Conservation (phyloP, 164 flowering plant species). For the Malania oleifera region DNA sequence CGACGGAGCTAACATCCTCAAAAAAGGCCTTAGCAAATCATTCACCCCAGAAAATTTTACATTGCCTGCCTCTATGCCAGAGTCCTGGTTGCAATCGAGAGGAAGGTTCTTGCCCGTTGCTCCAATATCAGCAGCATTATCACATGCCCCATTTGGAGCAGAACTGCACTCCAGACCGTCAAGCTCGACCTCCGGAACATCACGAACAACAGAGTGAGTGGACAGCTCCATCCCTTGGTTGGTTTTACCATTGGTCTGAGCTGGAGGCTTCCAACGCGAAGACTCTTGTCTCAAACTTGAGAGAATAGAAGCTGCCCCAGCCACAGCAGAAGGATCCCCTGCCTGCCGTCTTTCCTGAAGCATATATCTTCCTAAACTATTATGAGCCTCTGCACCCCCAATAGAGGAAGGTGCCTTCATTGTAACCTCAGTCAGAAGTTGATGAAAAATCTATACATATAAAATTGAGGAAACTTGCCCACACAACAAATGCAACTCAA, state of each 20-base stretch:
- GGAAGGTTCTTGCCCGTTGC: constrained; percentile 35
- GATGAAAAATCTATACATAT: constrained; percentile 63
- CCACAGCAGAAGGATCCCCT: constrained; percentile 74
- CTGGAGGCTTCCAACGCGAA: constrained; percentile 48
- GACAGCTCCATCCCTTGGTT: constrained; percentile 41
- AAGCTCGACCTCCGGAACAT: constrained; percentile 43
- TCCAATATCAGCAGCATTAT: constrained; percentile 47
- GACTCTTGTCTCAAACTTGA: constrained; percentile 54
- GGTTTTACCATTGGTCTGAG: constrained; percentile 36
- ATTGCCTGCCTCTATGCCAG: constrained; percentile 50
- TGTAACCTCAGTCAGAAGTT: constrained; percentile 32
- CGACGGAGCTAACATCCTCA: constrained; percentile 38
- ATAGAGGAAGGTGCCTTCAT: constrained; percentile 34
- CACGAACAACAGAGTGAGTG: constrained; percentile 37
- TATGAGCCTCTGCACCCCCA: constrained; percentile 36
- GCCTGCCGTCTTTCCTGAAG: constrained; percentile 51
- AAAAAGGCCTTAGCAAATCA: constrained; percentile 37
- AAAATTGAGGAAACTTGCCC: constrained; percentile 36
- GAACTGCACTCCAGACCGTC: constrained; percentile 54
- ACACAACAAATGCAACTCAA: neutral
- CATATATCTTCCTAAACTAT: constrained; percentile 41
- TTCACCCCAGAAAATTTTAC: constrained; percentile 42
- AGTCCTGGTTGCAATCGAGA: constrained; percentile 40
- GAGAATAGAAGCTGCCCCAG: constrained; percentile 75
- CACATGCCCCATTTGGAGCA: constrained; percentile 32